These are phyloP conservation scores for Monosporascus ibericus DNA, from an alignment of 2,329 filamentous ascomycete genomes.

Conservation along the genomic window DNA sequence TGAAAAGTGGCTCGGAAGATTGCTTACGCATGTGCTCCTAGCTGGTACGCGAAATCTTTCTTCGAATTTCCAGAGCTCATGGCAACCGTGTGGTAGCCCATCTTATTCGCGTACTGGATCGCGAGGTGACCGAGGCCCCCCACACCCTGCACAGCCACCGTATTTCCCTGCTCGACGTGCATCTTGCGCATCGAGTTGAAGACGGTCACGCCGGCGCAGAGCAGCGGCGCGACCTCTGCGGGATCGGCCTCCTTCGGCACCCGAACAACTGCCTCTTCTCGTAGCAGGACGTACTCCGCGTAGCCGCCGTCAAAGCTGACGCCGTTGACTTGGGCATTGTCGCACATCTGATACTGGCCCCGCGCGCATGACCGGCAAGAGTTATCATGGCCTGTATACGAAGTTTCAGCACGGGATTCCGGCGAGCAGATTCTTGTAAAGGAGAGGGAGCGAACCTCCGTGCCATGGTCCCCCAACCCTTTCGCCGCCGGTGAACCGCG, in stretches of 20 bases:
- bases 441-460: slow-evolving; percentile 41
- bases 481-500: slow-evolving; percentile 56
- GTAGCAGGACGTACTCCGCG: slow-evolving; percentile 56
- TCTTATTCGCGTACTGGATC: slow-evolving; percentile 67
- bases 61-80: slow-evolving; percentile 62
- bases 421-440: not conserved
- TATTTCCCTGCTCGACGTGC: slow-evolving; percentile 43
- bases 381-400: slow-evolving; percentile 46
- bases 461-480: slow-evolving; percentile 65
- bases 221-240: slow-evolving; percentile 49
- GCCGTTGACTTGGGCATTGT: slow-evolving; percentile 57
- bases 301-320: slow-evolving; percentile 62
- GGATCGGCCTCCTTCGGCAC: slow-evolving; percentile 48
- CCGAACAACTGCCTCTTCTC: slow-evolving; percentile 53
- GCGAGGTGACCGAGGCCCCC: slow-evolving; percentile 73
- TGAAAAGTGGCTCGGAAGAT: not conserved
- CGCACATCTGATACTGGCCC: slow-evolving; percentile 63
- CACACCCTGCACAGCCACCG: slow-evolving; percentile 60
- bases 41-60: slow-evolving; percentile 55
- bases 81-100: slow-evolving; percentile 69
- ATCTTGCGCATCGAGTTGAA: slow-evolving; percentile 55
- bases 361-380: slow-evolving; percentile 58
- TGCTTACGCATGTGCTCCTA: slow-evolving; percentile 50
- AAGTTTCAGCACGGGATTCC: not conserved
- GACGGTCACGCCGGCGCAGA: slow-evolving; percentile 61